Conservation (phyloP, 176 grass and related monocot species). For the Lolium perenne region DNA sequence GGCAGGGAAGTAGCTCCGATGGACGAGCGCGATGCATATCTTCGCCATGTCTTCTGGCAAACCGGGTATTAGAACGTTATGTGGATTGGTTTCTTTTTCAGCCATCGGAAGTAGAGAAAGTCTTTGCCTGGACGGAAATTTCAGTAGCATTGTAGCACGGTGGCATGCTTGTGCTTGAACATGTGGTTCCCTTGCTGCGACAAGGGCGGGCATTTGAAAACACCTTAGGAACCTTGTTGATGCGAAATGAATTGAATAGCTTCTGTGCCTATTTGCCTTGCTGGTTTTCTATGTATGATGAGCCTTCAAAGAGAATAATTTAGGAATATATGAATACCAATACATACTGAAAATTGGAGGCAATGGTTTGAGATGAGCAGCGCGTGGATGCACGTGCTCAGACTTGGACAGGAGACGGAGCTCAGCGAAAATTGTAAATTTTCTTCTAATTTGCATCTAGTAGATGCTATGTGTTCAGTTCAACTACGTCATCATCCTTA, state of each 20-base stretch:
- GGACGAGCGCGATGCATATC: constrained; percentile 64
- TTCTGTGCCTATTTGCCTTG: neutral
- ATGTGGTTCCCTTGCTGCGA: neutral
- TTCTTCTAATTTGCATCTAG: no score
- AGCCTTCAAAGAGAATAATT: constrained; percentile 41
- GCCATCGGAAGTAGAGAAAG: constrained; percentile 21
- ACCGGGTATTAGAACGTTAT: constrained; percentile 55
- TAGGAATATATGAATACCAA: constrained; percentile 58
- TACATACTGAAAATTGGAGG: constrained; percentile 43
- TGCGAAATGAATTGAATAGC: neutral
- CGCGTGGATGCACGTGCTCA: no score
- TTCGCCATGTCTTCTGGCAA: constrained; percentile 80
- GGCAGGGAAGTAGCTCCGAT: constrained; percentile 44
- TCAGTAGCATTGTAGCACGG: neutral
- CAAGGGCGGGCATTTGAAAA: constrained; percentile 43
- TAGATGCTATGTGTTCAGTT: no score
- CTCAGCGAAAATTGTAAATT: no score
- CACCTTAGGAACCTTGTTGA: neutral
- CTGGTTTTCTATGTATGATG: constrained; percentile 34
- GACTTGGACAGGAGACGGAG: no score
- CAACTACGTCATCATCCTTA: no score
- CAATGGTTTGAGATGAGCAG: constrained; percentile 35
- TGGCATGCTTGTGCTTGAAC: constrained; percentile 28
- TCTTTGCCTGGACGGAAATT: constrained; percentile 5
- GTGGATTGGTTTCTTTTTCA: constrained; percentile 29